Base-by-base conservation (phyloP, 805 yeast genomes). In the Tetrapisispora pingtungensis region DNA sequence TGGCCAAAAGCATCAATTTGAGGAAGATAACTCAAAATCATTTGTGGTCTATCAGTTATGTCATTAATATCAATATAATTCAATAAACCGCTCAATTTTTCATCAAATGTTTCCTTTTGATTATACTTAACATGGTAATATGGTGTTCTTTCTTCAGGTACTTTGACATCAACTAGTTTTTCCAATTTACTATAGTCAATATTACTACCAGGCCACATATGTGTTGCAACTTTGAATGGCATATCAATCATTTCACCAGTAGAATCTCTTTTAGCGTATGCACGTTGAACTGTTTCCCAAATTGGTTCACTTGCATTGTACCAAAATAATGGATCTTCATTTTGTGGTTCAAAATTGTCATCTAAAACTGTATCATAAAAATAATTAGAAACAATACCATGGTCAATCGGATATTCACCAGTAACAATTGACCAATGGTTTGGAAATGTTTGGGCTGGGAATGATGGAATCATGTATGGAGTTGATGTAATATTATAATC, bases 191-290 rank as follows among this genome's bases (percentile, higher is more conserved):
- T 48, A 42, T 42, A 50, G 22, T 73, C 72, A 7, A 80, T 94
- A 53, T 87, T 95, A 46, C 88, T 78, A 1, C 96, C 96, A 0
- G 96, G 96, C 95, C 95, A 89, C 96, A 87, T 88, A 62, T 88
- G 95, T n/a, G 86, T 81, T 20, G 57, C 55, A 1, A 46, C 52
- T 26, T 47, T 50, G 36, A 51, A 51, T 15, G 51, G 42, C 19
- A 41, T 34, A n/a, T 44, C 31, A 12, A 37, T 37, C 17, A 37
- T 8, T 12, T 33, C 20, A 30, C 41, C 39, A 10, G 31, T 13
- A 13, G 37, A 3, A 33, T 45, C 15, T 36, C 36, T 40, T 24
- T 47, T 45, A 20, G 81, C 72, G 6, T 79, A 81, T 47, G 83
- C 83, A 17, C 61, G 59, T 26, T 68, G 69, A 0, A 90, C 87